These are phyloP conservation scores for Modicella reniformis DNA, from an alignment of 371 early-diverging fungal genomes.

Conservation along the genomic window DNA sequence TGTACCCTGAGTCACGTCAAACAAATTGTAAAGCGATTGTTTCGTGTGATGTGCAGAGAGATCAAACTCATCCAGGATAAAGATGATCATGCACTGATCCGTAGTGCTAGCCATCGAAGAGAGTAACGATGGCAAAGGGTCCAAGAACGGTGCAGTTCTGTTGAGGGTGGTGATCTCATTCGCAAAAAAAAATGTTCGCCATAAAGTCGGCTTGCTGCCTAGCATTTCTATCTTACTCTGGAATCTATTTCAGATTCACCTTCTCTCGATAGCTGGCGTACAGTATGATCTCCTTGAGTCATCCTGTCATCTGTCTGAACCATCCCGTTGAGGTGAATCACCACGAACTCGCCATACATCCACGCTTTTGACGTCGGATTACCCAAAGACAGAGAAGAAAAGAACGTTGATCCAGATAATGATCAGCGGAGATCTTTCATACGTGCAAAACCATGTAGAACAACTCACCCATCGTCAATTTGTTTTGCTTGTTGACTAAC, in stretches of 20 bases:
- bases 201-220: too few relatives aligned
- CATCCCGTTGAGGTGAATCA: conserved; percentile 82
- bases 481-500: too few relatives aligned
- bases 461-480: too few relatives aligned
- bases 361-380: too few relatives aligned
- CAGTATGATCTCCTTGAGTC: conserved; percentile 82
- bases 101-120: conserved; percentile 67
- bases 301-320: conserved; percentile 84
- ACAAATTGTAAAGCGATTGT: conserved; percentile 91
- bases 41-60: conserved; percentile 88
- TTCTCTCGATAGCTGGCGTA: conserved; percentile 70
- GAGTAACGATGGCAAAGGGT: conserved; percentile 71
- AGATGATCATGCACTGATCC: conserved; percentile 75
- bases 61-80: conserved; percentile 92
- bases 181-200: too few relatives aligned
- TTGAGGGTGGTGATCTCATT: too few relatives aligned
- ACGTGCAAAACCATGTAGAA: too few relatives aligned
- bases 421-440: too few relatives aligned
- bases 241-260: conserved; percentile 51
- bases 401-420: too few relatives aligned
- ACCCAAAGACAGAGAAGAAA: too few relatives aligned
- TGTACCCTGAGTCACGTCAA: conserved; percentile 88
- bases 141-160: conserved; percentile 76
- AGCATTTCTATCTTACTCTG: conserved; percentile 29
- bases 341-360: conserved; percentile 73